Evolutionary conservation across 305 asterid species (phyloP).

Genomic region (Ruellia speciosa): DNA sequence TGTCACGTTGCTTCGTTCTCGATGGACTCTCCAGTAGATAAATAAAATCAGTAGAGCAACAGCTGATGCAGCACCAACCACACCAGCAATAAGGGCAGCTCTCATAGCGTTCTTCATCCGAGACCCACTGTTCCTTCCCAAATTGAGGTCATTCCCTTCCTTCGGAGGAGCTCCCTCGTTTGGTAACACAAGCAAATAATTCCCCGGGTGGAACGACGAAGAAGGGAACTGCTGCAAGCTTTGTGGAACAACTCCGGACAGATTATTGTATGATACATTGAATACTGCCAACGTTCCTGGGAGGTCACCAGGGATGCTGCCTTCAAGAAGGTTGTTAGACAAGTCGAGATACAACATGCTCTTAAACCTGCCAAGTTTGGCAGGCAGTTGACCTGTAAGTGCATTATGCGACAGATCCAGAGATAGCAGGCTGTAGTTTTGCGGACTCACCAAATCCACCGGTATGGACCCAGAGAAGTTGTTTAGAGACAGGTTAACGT

Average conservation of each 20-base stretch:
- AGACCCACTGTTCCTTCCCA: slow-evolving; percentile 31
- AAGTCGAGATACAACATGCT: slow-evolving; percentile 51
- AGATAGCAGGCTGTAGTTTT: slow-evolving; percentile 33
- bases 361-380: slow-evolving; percentile 39
- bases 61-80: slow-evolving; percentile 38
- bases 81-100: slow-evolving; percentile 54
- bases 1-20: slow-evolving; percentile 19
- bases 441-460: slow-evolving; percentile 21
- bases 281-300: slow-evolving; percentile 40
- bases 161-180: slow-evolving; percentile 27
- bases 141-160: slow-evolving; percentile 25
- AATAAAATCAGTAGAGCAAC: slow-evolving; percentile 34
- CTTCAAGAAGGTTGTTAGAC: slow-evolving; percentile 56
- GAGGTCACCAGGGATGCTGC: slow-evolving; percentile 56
- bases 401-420: slow-evolving; percentile 66
- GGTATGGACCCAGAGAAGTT: slow-evolving; percentile 53
- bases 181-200: slow-evolving; percentile 44
- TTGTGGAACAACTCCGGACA: slow-evolving; percentile 67
- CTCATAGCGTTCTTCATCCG: slow-evolving; percentile 34
- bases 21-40: slow-evolving; percentile 42
- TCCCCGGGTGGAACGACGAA: slow-evolving; percentile 82
- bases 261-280: slow-evolving; percentile 64
- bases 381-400: slow-evolving; percentile 46
- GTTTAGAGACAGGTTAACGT: slow-evolving; percentile 59
- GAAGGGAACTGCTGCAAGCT: slow-evolving; percentile 60